Percentiles rank a stretch among this genome's conserved stretches.
phyloP scores from a whole-genome alignment of 345 rosid genomes.

The Acer campestre region DNA sequence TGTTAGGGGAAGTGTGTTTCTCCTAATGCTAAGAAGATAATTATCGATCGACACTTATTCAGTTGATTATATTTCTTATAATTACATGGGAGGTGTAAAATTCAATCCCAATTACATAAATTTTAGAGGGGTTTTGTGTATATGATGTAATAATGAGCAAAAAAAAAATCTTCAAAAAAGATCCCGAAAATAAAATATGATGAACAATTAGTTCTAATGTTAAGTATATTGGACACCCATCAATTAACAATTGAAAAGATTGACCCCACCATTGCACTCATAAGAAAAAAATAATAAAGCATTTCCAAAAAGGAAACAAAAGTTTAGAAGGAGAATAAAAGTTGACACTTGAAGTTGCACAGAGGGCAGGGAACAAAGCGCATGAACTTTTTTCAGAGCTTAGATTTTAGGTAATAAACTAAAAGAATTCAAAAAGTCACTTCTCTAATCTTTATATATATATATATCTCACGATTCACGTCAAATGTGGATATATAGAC shows the following conservation, averaged over 20 bases:
- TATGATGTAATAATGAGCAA: background rate
- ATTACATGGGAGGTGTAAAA: too few relatives aligned
- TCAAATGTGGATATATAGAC: slow-evolving; percentile 17
- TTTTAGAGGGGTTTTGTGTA: background rate
- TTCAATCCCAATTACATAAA: too few relatives aligned
- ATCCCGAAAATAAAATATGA: background rate
- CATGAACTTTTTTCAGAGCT: slow-evolving; percentile 32
- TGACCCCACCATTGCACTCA: slow-evolving; percentile 36
- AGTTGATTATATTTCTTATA: too few relatives aligned
- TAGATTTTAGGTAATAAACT: slow-evolving; percentile 10
- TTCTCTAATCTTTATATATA: background rate
- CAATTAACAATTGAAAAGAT: background rate
- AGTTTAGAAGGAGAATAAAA: slow-evolving; percentile 31
- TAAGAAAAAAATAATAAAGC: background rate
- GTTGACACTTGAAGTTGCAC: slow-evolving; percentile 37
- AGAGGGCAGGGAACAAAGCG: slow-evolving; percentile 34
- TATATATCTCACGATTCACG: background rate
- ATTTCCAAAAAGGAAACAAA: slow-evolving; percentile 28
- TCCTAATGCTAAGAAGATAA: too few relatives aligned
- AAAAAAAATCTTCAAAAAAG: background rate
- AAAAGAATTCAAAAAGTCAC: slow-evolving; percentile 8
- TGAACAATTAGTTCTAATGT: background rate
- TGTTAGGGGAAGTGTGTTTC: too few relatives aligned
- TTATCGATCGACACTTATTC: too few relatives aligned
- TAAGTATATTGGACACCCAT: background rate